phyloP scores from a whole-genome alignment of 352 stramenopile species.

The Elongisporangium prolatum region DNA sequence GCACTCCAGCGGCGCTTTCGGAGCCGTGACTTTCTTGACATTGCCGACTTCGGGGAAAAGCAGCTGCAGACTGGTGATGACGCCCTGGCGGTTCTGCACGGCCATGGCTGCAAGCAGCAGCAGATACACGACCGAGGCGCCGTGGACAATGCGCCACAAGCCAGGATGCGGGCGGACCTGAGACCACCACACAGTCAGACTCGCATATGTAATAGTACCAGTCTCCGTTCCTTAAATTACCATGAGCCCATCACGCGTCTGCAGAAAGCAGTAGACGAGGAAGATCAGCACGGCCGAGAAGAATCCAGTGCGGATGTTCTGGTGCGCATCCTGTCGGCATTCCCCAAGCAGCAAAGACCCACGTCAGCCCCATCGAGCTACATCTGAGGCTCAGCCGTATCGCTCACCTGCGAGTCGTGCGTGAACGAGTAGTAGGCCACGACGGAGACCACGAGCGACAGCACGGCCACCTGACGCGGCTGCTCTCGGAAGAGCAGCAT shows the following conservation, averaged over 20 bases:
- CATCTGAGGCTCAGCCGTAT: neutral
- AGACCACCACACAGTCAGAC: neutral
- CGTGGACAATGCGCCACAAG: conserved; percentile 76
- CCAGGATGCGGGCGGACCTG: conserved; percentile 63
- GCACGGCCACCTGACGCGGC: conserved; percentile 73
- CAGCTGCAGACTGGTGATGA: conserved; percentile 61
- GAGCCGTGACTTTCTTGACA: conserved; percentile 21
- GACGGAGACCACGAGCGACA: conserved; percentile 43
- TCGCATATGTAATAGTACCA: too few relatives aligned
- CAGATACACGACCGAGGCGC: conserved; percentile 73
- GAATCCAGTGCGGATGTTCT: conserved; percentile 64
- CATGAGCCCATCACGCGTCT: conserved; percentile 76
- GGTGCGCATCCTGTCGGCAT: conserved; percentile 30
- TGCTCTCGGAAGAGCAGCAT: conserved; percentile 76
- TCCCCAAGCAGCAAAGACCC: neutral
- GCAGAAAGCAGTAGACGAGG: conserved; percentile 83
- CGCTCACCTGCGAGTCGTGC: conserved; percentile 55
- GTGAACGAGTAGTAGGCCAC: conserved; percentile 84
- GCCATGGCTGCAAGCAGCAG: conserved; percentile 61
- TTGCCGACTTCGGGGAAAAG: conserved; percentile 71
- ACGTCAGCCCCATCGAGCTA: neutral
- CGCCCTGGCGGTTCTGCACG: conserved; percentile 63
- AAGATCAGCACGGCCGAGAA: conserved; percentile 72
- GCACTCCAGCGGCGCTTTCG: conserved; percentile 37
- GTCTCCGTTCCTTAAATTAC: too few relatives aligned